These are phyloP conservation scores for Chiua virens DNA, from an alignment of 768 basidiomycete species.

Conservation along the genomic window DNA sequence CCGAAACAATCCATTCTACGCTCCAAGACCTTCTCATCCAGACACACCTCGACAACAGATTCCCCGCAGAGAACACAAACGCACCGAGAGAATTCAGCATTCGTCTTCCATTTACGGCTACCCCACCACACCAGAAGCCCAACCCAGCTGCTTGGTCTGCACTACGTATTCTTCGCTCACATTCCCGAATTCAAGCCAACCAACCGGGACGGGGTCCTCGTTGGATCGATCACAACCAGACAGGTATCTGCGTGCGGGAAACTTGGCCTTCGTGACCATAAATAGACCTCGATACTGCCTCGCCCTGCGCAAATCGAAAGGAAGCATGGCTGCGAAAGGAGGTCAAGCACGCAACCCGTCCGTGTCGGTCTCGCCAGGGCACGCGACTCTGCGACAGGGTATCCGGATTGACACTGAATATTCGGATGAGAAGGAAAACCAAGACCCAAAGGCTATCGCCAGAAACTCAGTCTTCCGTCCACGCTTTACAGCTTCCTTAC, in stretches of 20 bases:
- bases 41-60: background rate
- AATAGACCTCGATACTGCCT: too few relatives aligned
- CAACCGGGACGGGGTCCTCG: background rate
- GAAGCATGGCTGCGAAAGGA: too few relatives aligned
- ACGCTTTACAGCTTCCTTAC: conserved; percentile 9
- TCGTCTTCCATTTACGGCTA: conserved; percentile 25
- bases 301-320: too few relatives aligned
- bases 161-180: conserved; percentile 27
- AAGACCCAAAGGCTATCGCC: too few relatives aligned
- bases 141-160: conserved; percentile 8
- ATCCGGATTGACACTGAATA: too few relatives aligned
- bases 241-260: too few relatives aligned
- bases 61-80: background rate
- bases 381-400: too few relatives aligned
- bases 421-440: too few relatives aligned
- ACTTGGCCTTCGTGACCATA: too few relatives aligned
- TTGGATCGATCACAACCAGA: too few relatives aligned
- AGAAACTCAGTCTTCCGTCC: conserved; percentile 5
- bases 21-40: conserved; percentile 8
- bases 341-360: too few relatives aligned
- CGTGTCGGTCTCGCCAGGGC: too few relatives aligned
- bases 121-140: conserved; percentile 11
- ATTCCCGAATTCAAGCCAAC: conserved; percentile 1
- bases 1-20: conserved; percentile 11
- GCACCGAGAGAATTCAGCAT: conserved; percentile 18